Evolutionary conservation across 2,329 filamentous ascomycete species (phyloP), one percentile per base, ranked within the genome.

Genomic region (Dothistroma pini): DNA sequence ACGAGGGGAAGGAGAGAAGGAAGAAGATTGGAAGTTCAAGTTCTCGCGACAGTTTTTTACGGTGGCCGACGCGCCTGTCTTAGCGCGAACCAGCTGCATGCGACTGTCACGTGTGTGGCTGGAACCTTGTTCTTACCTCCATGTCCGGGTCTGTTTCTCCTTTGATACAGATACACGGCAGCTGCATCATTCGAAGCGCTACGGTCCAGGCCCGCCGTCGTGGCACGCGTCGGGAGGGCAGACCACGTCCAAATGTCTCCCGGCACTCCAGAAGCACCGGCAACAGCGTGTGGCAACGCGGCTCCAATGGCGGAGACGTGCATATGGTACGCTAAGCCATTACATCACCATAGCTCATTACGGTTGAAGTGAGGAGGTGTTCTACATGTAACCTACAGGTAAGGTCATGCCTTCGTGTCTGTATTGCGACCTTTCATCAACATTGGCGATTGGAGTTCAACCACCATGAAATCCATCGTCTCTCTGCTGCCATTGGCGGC

Each of bases 1-100:
- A 74, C 73, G 75, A 76, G 74, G 76, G 76, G 75, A 70, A 75
- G 72, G 66, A 76, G 72, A 72, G 72, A 75, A 74, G 54, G 57
- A 57, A 48, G 41, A 59, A 29, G 25, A 29, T 6, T 29, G 3
- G 25, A 56, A 41, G 19, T 44, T n/a, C 25, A 53, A 31, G 47
- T 50, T 38, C 35, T 54, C 41, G 55, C 50, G 56, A 47, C 50
- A 54, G 5, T 44, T 52, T 50, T 53, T 59, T 52, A 50, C 25
- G 25, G 9, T 25, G 25, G 48, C 38, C 21, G 38, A 61, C 54
- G 35, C 59, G 59, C 34, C 35, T 54, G 29, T 21, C 31, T 21
- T n/a, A 14, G 32, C 25, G 41, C 54, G 54, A 16, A 29, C 49
- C 22, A n/a, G n/a, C n/a, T n/a, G n/a, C n/a, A n/a, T n/a, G n/a